A percentile compares a stretch with the other conserved stretches of the same genome.
These are phyloP conservation scores for Pugionium dolabratum DNA, from an alignment of 345 rosid genomes.

Conservation along the genomic window DNA sequence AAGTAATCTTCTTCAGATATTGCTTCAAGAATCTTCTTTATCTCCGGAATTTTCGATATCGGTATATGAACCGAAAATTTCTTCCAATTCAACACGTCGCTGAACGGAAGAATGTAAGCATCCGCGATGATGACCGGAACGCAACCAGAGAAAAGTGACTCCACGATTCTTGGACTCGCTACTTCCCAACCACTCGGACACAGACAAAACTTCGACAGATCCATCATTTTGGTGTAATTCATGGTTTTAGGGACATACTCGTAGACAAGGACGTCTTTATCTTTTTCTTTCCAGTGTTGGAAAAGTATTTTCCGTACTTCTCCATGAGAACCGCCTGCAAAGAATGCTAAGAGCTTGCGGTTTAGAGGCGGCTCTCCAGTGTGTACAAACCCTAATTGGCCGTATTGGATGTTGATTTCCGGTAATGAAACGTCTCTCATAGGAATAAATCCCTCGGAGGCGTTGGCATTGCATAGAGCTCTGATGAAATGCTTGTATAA, in stretches of 20 bases:
- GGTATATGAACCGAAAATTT: conserved; percentile 50
- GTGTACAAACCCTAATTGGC: conserved; percentile 33
- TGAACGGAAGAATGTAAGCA: conserved; percentile 53
- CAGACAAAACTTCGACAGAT: conserved; percentile 51
- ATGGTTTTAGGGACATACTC: conserved; percentile 44
- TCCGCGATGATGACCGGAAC: conserved; percentile 60
- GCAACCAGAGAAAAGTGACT: conserved; percentile 54
- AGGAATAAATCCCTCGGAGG: conserved; percentile 66
- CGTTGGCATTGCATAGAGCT: conserved; percentile 80
- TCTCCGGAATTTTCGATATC: conserved; percentile 42
- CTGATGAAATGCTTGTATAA: conserved; percentile 58
- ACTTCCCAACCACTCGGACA: conserved; percentile 77
- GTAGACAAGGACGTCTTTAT: conserved; percentile 53
- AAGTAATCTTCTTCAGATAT: conserved; percentile 40
- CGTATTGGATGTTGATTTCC: conserved; percentile 40
- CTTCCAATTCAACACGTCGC: conserved; percentile 67
- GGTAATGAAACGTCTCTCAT: conserved; percentile 67
- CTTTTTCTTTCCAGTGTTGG: conserved; percentile 67
- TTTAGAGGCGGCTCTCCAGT: conserved; percentile 32
- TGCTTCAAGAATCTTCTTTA: conserved; percentile 50
- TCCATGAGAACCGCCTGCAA: conserved; percentile 71
- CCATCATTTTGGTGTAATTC: conserved; percentile 51
- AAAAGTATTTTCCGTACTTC: conserved; percentile 49
- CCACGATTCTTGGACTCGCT: conserved; percentile 64
- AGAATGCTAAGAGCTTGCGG: conserved; percentile 60